Evolutionary conservation across 371 early-diverging fungal genomes (phyloP).

Genomic region (Dichotomocladium elegans): DNA sequence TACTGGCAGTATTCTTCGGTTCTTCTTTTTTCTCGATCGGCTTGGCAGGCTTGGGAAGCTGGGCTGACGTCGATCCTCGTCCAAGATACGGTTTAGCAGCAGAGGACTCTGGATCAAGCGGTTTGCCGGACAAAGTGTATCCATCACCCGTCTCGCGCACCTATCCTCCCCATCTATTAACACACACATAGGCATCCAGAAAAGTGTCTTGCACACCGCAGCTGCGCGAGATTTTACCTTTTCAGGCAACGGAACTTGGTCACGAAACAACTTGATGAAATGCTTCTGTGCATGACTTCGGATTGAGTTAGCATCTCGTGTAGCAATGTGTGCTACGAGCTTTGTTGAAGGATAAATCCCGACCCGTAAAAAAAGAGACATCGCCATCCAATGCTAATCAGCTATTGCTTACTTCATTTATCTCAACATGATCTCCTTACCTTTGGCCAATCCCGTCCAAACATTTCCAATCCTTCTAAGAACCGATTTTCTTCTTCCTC

Average conservation of each 20-base stretch:
- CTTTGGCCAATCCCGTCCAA: constrained; percentile 79
- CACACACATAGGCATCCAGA: neutral
- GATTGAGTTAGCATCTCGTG: constrained; percentile 79
- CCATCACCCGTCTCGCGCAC: constrained; percentile 78
- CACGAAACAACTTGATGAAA: constrained; percentile 85
- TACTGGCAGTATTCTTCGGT: neutral
- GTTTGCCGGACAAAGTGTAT: constrained; percentile 84
- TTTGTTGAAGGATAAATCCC: no score
- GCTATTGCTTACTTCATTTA: neutral
- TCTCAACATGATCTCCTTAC: constrained; percentile 25
- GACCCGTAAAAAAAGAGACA: no score
- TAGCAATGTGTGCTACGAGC: constrained; percentile 69
- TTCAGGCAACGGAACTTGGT: constrained; percentile 71
- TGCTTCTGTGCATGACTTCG: constrained; percentile 90
- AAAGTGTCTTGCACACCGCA: no score
- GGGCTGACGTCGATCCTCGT: neutral
- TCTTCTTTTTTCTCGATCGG: neutral
- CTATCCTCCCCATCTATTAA: constrained; percentile 10
- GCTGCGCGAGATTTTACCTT: no score
- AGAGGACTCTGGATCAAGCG: constrained; percentile 83
- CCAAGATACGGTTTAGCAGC: constrained; percentile 80
- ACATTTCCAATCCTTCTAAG: constrained; percentile 70
- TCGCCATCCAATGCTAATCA: no score
- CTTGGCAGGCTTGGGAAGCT: neutral
- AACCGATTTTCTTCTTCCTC: constrained; percentile 78